Base-by-base conservation (phyloP, 2,329 filamentous ascomycete genomes). In the Gaeumannomyces tritici region DNA sequence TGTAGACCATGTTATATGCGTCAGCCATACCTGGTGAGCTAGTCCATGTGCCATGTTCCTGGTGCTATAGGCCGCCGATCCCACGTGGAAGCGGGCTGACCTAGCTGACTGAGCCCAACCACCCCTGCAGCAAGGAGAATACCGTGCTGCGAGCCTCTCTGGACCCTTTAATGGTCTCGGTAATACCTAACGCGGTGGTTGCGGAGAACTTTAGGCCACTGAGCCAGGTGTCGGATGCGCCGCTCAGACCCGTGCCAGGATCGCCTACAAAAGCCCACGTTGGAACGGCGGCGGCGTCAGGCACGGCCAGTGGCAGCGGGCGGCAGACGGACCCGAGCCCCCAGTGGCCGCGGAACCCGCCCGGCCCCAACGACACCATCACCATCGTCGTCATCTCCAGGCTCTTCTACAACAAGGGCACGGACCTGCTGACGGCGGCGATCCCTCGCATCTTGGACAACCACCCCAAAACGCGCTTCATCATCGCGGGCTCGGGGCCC, bases 361-460 rank as follows among this genome's bases (percentile, higher is more conserved):
- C 96, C 3, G 89, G 90, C 0, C 90, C 92, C 0, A 83, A 91
- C 66, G 93, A 97, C 69, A 89, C 87, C 13, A 93, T 99, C 69
- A 97, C 92, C 9, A 97, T 99, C 63, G 91, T 99, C 1, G 93
- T 99, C 26, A 96, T 99, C 65, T 97, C 93, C 11, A 91, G 95
- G 26, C 85, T 99, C 1, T 99, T 98, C 76, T 98, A 98, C 76
- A 99, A 99, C 76, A 99, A 99, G 74, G 95, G 95, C 64, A 98
- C 91, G 1, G 96, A 99, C 73, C 84, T 99, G 0, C 83, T 99
- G n/a, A 96, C 96, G 28, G 95, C 93, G 13, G 91, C 92, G 4
- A 96, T 99, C 62, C 95, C 95, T 0, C 88, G 93, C 59, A 96
- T 99, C 61, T 83, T 98, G 31, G 89, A 91, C 60, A 85, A 87